phyloP scores from a whole-genome alignment of 2,329 filamentous ascomycete species.

The Cryphonectria nitschkei region DNA sequence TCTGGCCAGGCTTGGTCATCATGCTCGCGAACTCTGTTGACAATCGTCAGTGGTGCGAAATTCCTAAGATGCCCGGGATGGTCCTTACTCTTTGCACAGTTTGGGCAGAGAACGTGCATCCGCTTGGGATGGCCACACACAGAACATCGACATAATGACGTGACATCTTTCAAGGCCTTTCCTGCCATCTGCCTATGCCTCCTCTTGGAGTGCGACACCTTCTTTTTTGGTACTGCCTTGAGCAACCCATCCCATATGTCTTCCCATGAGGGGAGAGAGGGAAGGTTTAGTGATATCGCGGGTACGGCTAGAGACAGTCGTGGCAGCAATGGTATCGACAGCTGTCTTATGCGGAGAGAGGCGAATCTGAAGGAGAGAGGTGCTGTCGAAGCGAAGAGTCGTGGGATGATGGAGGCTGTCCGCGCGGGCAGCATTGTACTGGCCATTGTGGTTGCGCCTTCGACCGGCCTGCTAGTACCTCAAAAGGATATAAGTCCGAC shows the following conservation, averaged over 20 bases:
- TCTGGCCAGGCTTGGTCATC: slow-evolving; percentile 21
- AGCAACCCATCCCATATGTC: slow-evolving; percentile 93
- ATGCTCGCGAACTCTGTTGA: slow-evolving; percentile 27
- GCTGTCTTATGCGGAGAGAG: slow-evolving; percentile 49
- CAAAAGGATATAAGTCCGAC: background rate
- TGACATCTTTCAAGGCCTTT: slow-evolving; percentile 91
- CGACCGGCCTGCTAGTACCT: background rate
- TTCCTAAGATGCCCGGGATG: background rate
- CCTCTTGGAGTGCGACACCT: slow-evolving; percentile 96
- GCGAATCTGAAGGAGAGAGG: slow-evolving; percentile 47
- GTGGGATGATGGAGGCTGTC: slow-evolving; percentile 55
- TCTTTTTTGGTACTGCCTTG: slow-evolving; percentile 95
- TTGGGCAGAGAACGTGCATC: slow-evolving; percentile 84
- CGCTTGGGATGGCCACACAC: slow-evolving; percentile 87
- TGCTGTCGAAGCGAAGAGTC: slow-evolving; percentile 49
- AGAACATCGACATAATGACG: slow-evolving; percentile 83
- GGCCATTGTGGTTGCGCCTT: slow-evolving; percentile 48
- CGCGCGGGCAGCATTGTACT: slow-evolving; percentile 41
- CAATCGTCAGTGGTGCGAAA: slow-evolving; percentile 13
- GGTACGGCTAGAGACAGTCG: slow-evolving; percentile 63
- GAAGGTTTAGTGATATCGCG: slow-evolving; percentile 58
- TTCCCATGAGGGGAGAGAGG: slow-evolving; percentile 68
- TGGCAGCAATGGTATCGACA: slow-evolving; percentile 53
- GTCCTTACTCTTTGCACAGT: slow-evolving; percentile 78
- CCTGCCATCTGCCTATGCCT: slow-evolving; percentile 92